Evolutionary conservation across 176 grass and related monocot genomes (phyloP), one percentile per base, ranked within the genome.

Genomic region (Oryza meridionalis): DNA sequence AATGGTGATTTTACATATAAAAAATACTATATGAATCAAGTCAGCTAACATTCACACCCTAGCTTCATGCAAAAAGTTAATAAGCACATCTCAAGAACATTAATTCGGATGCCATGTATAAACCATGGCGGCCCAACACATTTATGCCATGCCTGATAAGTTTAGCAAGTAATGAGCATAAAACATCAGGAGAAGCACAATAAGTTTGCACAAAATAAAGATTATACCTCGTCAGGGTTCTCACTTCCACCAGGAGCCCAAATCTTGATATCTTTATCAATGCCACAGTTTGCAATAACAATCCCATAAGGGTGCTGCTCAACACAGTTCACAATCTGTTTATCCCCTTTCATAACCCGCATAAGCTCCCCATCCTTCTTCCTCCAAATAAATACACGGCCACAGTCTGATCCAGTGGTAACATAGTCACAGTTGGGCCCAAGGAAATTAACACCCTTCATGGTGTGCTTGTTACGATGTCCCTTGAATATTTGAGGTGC

Each of bases 401-500:
- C 92, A 76, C 88, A 88, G 73, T 97, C 90, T 73, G 95, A 97
- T 27, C 95, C 95, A 77, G 92, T 90, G 49, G 81, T 75, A 81
- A 94, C 88, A 90, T 94, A 97, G 59, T 97, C 95, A 78, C 86
- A 92, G 83, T 85, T 77, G 14, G 95, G 92, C 13, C 92, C 92
- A 61, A 94, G 86, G 73, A 97, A 97, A 77, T 73, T 91, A 64
- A 84, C 95, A 27, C 86, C 92, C 77, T 93, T 97, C 55, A 93
- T 43, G 11, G 82, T 88, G 10, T 73, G 53, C 61, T 19, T 76
- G 44, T 97, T 97, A n/a, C 3, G 0, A 24, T 97, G 95, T 47
- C 88, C 88, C 46, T 51, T 90, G 59, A 91, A 94, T 25, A 65
- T 40, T 78, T 40, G 81, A 29, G 77, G 65, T 85, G 46, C 42